A percentile compares a stretch with the other conserved stretches of the same genome.
Evolutionary conservation across 768 basidiomycete species (phyloP).

Genomic region (Suillus occidentalis): DNA sequence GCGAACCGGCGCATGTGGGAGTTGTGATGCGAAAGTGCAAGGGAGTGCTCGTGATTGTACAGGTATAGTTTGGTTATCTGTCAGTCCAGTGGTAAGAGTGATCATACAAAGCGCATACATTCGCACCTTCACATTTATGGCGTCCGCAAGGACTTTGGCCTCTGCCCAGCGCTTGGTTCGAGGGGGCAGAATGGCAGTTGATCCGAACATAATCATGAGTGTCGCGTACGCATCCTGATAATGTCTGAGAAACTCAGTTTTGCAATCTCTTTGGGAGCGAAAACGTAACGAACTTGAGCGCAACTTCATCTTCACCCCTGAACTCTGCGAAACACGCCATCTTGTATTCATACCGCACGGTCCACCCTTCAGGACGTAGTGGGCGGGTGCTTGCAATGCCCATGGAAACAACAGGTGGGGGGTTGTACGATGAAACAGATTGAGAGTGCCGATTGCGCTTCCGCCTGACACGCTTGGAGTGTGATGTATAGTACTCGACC

Average conservation of each 20-base stretch:
- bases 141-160: slow-evolving; percentile 94
- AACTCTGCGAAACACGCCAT: slow-evolving; percentile 97
- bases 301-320: slow-evolving; percentile 87
- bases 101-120: background rate
- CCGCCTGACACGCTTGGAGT: slow-evolving; percentile 87
- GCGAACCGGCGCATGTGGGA: slow-evolving; percentile 83
- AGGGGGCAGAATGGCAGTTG: slow-evolving; percentile 81
- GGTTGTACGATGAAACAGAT: slow-evolving; percentile 45
- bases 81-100: background rate
- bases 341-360: slow-evolving; percentile 96
- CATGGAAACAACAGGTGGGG: slow-evolving; percentile 46
- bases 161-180: slow-evolving; percentile 98
- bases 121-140: slow-evolving; percentile 83
- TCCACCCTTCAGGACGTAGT: slow-evolving; percentile 87
- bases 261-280: slow-evolving; percentile 11
- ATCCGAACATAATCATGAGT: slow-evolving; percentile 85
- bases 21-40: slow-evolving; percentile 80
- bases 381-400: slow-evolving; percentile 48
- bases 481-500: slow-evolving; percentile 88
- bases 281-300: slow-evolving; percentile 69
- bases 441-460: slow-evolving; percentile 86
- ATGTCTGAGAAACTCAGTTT: slow-evolving; percentile 52
- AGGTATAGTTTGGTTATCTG: slow-evolving; percentile 90
- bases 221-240: slow-evolving; percentile 92
- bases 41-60: slow-evolving; percentile 83